These are phyloP conservation scores for Vitis cinerea DNA, from an alignment of 164 flowering plant species.

Conservation along the genomic window DNA sequence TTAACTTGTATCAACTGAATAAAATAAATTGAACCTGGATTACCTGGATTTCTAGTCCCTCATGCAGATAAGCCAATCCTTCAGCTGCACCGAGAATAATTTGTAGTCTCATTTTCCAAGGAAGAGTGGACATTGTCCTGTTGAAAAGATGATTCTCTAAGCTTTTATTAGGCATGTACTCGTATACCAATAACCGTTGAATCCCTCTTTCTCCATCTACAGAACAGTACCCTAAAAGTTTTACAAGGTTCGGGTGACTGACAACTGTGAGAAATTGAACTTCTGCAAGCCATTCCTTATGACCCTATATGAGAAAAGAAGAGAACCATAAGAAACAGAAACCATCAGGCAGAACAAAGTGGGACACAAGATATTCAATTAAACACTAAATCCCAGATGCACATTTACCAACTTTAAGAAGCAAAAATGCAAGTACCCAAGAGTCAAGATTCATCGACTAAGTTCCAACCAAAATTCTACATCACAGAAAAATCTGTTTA, in stretches of 20 bases:
- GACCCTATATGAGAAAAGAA: constrained; percentile 41
- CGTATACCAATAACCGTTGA: constrained; percentile 59
- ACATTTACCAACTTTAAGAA: not conserved
- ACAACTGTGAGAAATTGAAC: constrained; percentile 65
- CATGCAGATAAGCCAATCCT: constrained; percentile 66
- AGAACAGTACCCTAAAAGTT: constrained; percentile 63
- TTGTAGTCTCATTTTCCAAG: constrained; percentile 57
- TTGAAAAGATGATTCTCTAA: constrained; percentile 62
- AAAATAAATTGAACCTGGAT: constrained; percentile 36
- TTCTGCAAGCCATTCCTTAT: constrained; percentile 67
- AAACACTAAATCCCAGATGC: not conserved
- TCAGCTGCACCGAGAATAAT: constrained; percentile 67
- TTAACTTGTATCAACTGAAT: not conserved
- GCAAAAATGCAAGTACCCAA: not conserved
- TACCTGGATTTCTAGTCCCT: constrained; percentile 62
- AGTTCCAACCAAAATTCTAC: no score
- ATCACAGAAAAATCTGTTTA: no score
- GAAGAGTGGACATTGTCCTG: constrained; percentile 31
- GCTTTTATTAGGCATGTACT: constrained; percentile 60
- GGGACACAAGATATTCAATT: not conserved
- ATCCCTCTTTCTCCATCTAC: constrained; percentile 59
- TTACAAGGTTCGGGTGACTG: constrained; percentile 64
- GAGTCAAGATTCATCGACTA: not conserved
- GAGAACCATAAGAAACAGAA: not conserved
- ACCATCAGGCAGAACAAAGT: not conserved